Conservation (phyloP, 1,284 basidiomycete species). For the Polyporus tsugae region DNA sequence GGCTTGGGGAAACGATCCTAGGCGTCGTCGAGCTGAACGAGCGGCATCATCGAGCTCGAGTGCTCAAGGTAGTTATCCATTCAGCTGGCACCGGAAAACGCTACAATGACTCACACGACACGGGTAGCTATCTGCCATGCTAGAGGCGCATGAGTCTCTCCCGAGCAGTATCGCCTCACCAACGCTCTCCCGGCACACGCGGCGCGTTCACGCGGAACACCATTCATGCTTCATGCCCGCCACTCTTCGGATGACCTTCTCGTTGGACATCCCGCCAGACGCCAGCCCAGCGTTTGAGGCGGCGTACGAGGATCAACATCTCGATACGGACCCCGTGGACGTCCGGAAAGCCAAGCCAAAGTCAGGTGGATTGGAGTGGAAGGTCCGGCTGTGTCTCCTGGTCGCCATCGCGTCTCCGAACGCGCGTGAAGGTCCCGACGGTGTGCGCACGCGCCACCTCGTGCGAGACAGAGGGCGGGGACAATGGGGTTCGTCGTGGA, state of each 20-base stretch:
- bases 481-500: conserved; percentile 76
- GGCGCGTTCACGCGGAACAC: conserved; percentile 84
- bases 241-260: conserved; percentile 80
- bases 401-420: conserved; percentile 69
- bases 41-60: conserved; percentile 61
- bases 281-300: conserved; percentile 85
- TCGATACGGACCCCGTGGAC: conserved; percentile 13
- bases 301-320: conserved; percentile 45
- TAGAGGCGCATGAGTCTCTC: conserved; percentile 87
- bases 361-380: conserved; percentile 85
- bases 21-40: conserved; percentile 90
- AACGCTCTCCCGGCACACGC: conserved; percentile 55
- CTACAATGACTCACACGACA: neutral
- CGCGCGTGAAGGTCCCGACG: conserved; percentile 54
- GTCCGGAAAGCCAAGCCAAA: conserved; percentile 19
- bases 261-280: conserved; percentile 89
- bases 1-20: conserved; percentile 89
- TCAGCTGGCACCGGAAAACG: neutral
- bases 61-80: conserved; percentile 67
- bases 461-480: conserved; percentile 62
- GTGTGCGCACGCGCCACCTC: conserved; percentile 62
- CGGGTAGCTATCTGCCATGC: conserved; percentile 79
- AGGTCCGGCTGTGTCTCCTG: conserved; percentile 81
- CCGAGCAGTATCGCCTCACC: conserved; percentile 61
- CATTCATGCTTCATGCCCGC: conserved; percentile 78